Percentiles rank a stretch among this genome's conserved stretches.
Conservation (phyloP, 306 rosid species). For the Rubus idaeus region DNA sequence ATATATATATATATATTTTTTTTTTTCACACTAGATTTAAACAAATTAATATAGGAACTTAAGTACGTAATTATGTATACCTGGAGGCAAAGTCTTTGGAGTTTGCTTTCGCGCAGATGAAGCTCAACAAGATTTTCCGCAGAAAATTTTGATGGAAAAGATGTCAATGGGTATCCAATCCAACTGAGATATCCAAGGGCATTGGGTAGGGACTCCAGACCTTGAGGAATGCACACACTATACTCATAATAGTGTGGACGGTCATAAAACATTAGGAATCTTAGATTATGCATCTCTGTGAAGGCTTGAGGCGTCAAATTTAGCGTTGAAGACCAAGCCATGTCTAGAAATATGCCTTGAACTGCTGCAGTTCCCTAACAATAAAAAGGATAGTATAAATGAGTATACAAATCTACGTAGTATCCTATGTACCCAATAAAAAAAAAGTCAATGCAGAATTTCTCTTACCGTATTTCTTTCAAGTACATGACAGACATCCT, state of each 20-base stretch:
- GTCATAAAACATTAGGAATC: background rate
- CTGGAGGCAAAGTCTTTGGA: too few relatives aligned
- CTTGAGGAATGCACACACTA: background rate
- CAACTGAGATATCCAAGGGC: background rate
- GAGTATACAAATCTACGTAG: too few relatives aligned
- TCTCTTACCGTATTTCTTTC: background rate
- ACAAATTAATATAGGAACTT: too few relatives aligned
- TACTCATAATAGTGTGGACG: too few relatives aligned
- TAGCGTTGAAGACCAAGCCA: too few relatives aligned
- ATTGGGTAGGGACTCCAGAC: background rate
- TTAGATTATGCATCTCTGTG: background rate
- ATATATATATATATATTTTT: too few relatives aligned
- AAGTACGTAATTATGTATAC: too few relatives aligned
- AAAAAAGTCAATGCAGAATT: too few relatives aligned
- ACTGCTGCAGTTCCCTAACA: conserved; percentile 15
- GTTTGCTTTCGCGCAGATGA: too few relatives aligned
- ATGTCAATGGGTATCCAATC: background rate
- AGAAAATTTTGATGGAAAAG: background rate
- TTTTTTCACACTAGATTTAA: too few relatives aligned
- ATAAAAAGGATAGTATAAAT: background rate
- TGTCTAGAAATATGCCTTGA: conserved; percentile 2
- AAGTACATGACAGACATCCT: background rate
- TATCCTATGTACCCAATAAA: too few relatives aligned
- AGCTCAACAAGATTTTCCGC: background rate
- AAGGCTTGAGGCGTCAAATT: conserved; percentile 5